Evolutionary conservation across 257 asterid species (phyloP).

Genomic region (Perilla frutescens): DNA sequence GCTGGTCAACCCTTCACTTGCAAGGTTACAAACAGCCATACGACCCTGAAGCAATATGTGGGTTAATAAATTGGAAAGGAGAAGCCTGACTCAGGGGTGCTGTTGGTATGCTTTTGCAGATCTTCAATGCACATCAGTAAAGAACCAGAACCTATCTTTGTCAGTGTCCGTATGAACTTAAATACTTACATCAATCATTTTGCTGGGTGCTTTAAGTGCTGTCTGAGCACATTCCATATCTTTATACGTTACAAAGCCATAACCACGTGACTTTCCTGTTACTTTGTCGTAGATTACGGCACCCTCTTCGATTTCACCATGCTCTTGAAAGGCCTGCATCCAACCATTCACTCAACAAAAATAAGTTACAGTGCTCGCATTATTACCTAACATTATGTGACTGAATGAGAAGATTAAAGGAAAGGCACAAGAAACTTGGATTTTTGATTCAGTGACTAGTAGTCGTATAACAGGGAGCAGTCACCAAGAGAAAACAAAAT

Average conservation of each 20-base stretch:
- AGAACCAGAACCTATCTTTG: neutral
- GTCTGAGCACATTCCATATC: slow-evolving; percentile 79
- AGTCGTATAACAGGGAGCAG: slow-evolving; percentile 35
- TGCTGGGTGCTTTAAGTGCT: slow-evolving; percentile 75
- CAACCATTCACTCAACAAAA: slow-evolving; percentile 31
- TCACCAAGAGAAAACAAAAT: slow-evolving; percentile 42
- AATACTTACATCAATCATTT: slow-evolving; percentile 76
- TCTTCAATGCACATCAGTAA: neutral
- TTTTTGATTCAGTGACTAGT: slow-evolving; percentile 31
- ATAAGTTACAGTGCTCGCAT: slow-evolving; percentile 21
- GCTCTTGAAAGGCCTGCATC: slow-evolving; percentile 78
- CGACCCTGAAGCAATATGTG: slow-evolving; percentile 66
- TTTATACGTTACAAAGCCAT: slow-evolving; percentile 76
- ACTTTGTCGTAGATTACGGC: slow-evolving; percentile 72
- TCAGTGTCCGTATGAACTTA: neutral
- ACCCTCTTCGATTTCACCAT: slow-evolving; percentile 89
- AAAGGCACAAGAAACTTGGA: slow-evolving; percentile 17
- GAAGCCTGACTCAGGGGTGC: neutral
- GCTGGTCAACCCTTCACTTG: slow-evolving; percentile 70
- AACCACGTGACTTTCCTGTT: slow-evolving; percentile 82
- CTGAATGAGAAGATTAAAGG: neutral
- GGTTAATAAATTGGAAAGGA: slow-evolving; percentile 23
- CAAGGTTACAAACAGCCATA: slow-evolving; percentile 89
- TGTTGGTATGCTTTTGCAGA: neutral
- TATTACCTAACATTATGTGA: slow-evolving; percentile 19